phyloP scores from a whole-genome alignment of 495 filamentous ascomycete genomes.

The Podospora bellae-mahoneyi region DNA sequence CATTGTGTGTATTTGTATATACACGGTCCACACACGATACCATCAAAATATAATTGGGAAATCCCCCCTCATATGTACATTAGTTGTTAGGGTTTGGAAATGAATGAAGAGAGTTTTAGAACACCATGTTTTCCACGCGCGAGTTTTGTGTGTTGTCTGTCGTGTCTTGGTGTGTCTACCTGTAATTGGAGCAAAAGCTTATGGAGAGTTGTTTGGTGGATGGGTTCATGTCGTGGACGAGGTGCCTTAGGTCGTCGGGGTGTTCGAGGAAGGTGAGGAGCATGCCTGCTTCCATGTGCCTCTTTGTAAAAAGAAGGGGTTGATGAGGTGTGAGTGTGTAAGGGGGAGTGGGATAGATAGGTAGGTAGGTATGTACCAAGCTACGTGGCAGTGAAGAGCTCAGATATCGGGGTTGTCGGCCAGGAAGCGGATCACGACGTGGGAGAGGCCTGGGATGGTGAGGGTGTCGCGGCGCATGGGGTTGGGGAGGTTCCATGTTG shows the following conservation, averaged over 20 bases:
- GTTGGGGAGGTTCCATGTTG: constrained; percentile 27
- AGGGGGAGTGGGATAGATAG: no score
- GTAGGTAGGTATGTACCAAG: constrained; percentile 38
- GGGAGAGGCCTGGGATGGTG: constrained; percentile 34
- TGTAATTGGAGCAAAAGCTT: not conserved
- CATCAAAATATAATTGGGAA: constrained; percentile 23
- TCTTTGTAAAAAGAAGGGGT: not conserved
- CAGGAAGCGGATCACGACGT: constrained; percentile 43
- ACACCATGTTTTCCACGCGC: not conserved
- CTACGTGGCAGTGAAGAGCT: constrained; percentile 54
- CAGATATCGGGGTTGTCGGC: constrained; percentile 36
- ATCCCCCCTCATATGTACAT: constrained; percentile 28
- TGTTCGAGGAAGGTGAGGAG: not conserved
- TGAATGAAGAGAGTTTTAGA: not conserved
- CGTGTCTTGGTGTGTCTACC: not conserved
- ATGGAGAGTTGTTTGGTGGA: not conserved
- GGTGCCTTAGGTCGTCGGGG: not conserved
- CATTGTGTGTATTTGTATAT: not conserved
- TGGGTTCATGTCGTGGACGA: not conserved
- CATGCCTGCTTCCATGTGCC: not conserved
- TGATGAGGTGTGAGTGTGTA: not conserved
- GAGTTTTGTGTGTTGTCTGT: not conserved
- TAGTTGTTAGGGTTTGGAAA: not conserved
- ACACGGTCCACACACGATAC: not conserved
- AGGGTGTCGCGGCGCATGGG: constrained; percentile 49